Conservation (phyloP, 768 basidiomycete species). For the Amanita rubescens region DNA sequence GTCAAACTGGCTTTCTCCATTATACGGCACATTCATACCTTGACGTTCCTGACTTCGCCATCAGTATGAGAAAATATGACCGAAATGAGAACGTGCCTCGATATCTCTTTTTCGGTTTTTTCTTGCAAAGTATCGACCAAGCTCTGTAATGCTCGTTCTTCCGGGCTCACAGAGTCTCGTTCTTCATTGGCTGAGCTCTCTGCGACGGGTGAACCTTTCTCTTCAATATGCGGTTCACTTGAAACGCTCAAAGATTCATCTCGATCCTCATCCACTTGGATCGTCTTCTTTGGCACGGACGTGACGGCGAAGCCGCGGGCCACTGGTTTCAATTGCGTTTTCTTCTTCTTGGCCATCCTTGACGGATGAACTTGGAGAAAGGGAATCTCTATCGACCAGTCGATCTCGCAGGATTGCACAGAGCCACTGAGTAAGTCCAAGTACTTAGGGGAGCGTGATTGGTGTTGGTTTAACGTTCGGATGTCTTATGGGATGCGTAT, state of each 20-base stretch:
- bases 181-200: slow-evolving; percentile 16
- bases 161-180: slow-evolving; percentile 30
- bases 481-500: neutral
- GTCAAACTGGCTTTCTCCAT: neutral
- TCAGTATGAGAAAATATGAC: neutral
- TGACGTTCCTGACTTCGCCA: slow-evolving; percentile 23
- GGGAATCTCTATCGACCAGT: neutral
- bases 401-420: neutral
- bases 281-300: slow-evolving; percentile 72
- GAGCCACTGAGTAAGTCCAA: neutral
- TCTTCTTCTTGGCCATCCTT: slow-evolving; percentile 79
- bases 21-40: slow-evolving; percentile 20
- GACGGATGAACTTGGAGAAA: neutral
- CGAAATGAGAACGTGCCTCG: slow-evolving; percentile 36
- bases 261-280: slow-evolving; percentile 18
- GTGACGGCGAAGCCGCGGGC: slow-evolving; percentile 75
- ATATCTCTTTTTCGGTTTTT: slow-evolving; percentile 81
- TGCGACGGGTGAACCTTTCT: neutral
- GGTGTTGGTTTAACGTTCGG: neutral
- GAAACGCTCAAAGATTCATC: slow-evolving; percentile 8
- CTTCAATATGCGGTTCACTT: slow-evolving; percentile 17
- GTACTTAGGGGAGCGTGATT: neutral
- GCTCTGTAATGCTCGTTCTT: slow-evolving; percentile 56
- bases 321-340: slow-evolving; percentile 68
- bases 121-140: slow-evolving; percentile 82